Base-by-base conservation (phyloP, 1,139 yeast species). In the Diutina sp. region DNA sequence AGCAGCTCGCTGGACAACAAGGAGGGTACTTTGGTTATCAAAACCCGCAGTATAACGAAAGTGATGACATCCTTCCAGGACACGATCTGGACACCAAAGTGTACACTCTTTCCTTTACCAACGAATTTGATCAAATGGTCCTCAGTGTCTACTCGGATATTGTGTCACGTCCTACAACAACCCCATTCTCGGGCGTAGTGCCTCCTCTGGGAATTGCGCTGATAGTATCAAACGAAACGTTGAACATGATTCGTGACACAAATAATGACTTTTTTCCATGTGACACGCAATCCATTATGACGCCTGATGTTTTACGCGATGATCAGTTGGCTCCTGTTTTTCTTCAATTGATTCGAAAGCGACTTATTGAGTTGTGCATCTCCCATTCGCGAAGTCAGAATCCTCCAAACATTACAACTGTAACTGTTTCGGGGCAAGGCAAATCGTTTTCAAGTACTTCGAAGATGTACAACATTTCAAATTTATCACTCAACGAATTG, bases 191-290 rank as follows among this genome's bases (percentile, higher is more conserved):
- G 65, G 80, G 80, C 0, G 55, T 62, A 8, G 66, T 70, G 11
- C 79, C 79, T 28, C 80, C 80, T 4, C 72, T 77, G 65, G 80
- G 80, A 1, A 65, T 76, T 56, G 78, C 72, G 11, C 70, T 77
- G 56, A 71, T 69, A 59, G 78, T 76, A 28, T 76, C 79, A 45
- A 72, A 72, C 61, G 79, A 76, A 60, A 72, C 77, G 11, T 67
- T 75, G 70, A 50, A 44, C 14, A 14, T 18, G n/a, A 9, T 50
- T 6, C 51, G 51, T 21, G 41, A 35, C 29, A 56, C 59, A n/a
- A 56, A 46, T 16, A 54, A 8, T 12, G 56, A 47, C 28, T 6
- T 53, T 11, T 63, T 63, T 51, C 63, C 66, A 25, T 75, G 66
- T 60, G 80, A 76, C 62, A 67, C 66, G 25, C 75, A 73, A 55